These are phyloP conservation scores for Populus trichocarpa DNA, from an alignment of 441 rosid genomes.

Conservation along the genomic window DNA sequence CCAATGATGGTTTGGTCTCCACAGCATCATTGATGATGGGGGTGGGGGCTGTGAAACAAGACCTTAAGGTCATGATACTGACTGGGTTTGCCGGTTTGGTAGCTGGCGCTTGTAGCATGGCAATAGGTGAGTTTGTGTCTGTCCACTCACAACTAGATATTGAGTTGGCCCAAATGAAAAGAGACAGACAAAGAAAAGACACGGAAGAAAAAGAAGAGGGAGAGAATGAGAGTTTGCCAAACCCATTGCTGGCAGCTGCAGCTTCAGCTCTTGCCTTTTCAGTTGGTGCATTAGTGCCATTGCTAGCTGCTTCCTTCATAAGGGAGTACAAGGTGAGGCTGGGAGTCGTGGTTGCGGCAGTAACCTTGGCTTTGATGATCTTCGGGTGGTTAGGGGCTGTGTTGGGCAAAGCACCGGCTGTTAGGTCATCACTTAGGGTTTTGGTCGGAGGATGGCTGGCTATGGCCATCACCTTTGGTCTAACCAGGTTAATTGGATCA, in stretches of 20 bases:
- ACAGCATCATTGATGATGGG: slow-evolving; percentile 89
- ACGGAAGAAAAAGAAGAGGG: slow-evolving; percentile 2
- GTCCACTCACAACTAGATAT: slow-evolving; percentile 83
- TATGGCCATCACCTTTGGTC: slow-evolving; percentile 82
- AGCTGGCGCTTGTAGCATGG: slow-evolving; percentile 96
- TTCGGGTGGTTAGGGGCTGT: slow-evolving; percentile 78
- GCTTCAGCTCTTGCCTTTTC: slow-evolving; percentile 83
- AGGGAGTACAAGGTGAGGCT: slow-evolving; percentile 55
- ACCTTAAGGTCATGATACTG: slow-evolving; percentile 70
- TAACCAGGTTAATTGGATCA: slow-evolving; percentile 70
- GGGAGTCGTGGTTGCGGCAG: slow-evolving; percentile 44
- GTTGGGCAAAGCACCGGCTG: slow-evolving; percentile 60
- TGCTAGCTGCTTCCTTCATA: slow-evolving; percentile 75
- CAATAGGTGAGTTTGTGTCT: slow-evolving; percentile 92
- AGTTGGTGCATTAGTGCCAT: slow-evolving; percentile 73
- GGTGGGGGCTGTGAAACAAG: slow-evolving; percentile 76
- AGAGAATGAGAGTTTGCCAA: slow-evolving; percentile 53
- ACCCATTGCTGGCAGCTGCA: slow-evolving; percentile 69
- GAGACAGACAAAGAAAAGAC: slow-evolving; percentile 29
- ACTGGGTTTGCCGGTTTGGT: slow-evolving; percentile 84
- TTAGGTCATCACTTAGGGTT: slow-evolving; percentile 60
- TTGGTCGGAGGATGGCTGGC: slow-evolving; percentile 87
- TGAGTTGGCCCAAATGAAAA: slow-evolving; percentile 63
- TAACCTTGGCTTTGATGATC: slow-evolving; percentile 48
- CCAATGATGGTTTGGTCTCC: slow-evolving; percentile 85